Evolutionary conservation across 352 stramenopile genomes (phyloP), one percentile per base, ranked within the genome.

Genomic region (Phytophthora megakarya): DNA sequence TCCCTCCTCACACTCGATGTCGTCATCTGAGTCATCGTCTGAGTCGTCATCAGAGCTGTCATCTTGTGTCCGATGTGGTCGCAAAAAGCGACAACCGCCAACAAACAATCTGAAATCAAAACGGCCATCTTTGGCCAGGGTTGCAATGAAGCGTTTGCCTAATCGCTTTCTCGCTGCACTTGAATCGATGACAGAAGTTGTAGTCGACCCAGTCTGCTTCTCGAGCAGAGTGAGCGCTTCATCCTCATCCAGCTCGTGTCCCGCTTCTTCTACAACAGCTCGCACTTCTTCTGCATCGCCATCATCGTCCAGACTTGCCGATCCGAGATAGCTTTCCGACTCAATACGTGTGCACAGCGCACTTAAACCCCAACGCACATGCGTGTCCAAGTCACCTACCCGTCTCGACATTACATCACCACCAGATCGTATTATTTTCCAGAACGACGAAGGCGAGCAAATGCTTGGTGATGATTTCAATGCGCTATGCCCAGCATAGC

Each of bases 121-220:
- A 2, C 84, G 80, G 15, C 82, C 84, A 43, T 93, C 82, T 25
- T 87, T 84, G 12, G 84, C 78, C 8, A 93, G 58, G n/a, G 75
- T 74, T 13, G 79, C 77, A 5, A 90, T 65, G 37, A 93, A 93
- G 1, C 80, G 80, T 44, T 79, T 81, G 30, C 69, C 64, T 5
- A 81, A 54, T 19, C 48, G 64, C 1, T 72, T 71, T 45, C 39
- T 65, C 51, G 47, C 47, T 22, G 35, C 26, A 18, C 30, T 26
- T 3, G 58, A 53, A 43, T 59, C 63, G 53, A 55, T 21, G 16
- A 54, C 30, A 16, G 52, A 63, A 22, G 49, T 42, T 32, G 49
- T 5, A 40, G 23, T 52, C n/a, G 59, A 58, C 3, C 68, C 65
- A 13, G 80, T 73, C 33, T 89, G 75, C 19, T 83, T 78, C 47